Evolutionary conservation across 1,284 basidiomycete species (phyloP).

Genomic region (Ceratobasidium sp.): DNA sequence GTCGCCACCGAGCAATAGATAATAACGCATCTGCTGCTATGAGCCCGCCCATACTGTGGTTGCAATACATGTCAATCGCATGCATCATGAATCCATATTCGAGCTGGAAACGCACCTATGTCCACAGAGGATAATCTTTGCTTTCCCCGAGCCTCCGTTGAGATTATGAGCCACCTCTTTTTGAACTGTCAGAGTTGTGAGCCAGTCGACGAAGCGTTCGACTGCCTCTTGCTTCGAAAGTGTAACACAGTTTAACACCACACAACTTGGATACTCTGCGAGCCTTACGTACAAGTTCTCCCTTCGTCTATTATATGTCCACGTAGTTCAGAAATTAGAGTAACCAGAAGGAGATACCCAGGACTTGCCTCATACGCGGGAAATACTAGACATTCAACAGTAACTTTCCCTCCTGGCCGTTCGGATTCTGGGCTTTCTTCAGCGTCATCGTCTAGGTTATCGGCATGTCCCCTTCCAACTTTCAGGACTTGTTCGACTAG

Average conservation of each 20-base stretch:
- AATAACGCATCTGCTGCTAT: slow-evolving; percentile 87
- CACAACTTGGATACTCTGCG: not conserved
- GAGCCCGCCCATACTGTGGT: slow-evolving; percentile 86
- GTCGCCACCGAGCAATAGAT: slow-evolving; percentile 75
- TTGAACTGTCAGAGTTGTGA: slow-evolving; percentile 83
- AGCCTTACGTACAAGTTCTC: slow-evolving; percentile 76
- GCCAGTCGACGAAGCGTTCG: slow-evolving; percentile 88
- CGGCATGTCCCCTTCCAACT: slow-evolving; percentile 34
- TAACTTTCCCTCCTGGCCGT: slow-evolving; percentile 63
- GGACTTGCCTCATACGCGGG: slow-evolving; percentile 86
- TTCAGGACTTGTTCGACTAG: slow-evolving; percentile 40
- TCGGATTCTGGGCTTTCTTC: slow-evolving; percentile 57
- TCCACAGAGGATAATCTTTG: slow-evolving; percentile 88
- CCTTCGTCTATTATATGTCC: slow-evolving; percentile 73
- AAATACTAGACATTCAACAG: slow-evolving; percentile 83
- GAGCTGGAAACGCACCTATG: slow-evolving; percentile 74
- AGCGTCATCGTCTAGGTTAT: slow-evolving; percentile 24
- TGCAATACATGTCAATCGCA: not conserved
- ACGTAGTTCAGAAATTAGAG: slow-evolving; percentile 46
- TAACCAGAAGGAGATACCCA: slow-evolving; percentile 41
- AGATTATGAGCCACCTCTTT: slow-evolving; percentile 77
- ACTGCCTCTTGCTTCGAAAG: slow-evolving; percentile 80
- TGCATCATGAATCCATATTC: slow-evolving; percentile 9
- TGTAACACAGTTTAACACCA: not conserved
- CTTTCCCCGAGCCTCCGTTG: slow-evolving; percentile 81